A percentile compares a stretch with the other conserved stretches of the same genome.
Conservation (phyloP, 352 stramenopile genomes). For the Phytophthora citricola region DNA sequence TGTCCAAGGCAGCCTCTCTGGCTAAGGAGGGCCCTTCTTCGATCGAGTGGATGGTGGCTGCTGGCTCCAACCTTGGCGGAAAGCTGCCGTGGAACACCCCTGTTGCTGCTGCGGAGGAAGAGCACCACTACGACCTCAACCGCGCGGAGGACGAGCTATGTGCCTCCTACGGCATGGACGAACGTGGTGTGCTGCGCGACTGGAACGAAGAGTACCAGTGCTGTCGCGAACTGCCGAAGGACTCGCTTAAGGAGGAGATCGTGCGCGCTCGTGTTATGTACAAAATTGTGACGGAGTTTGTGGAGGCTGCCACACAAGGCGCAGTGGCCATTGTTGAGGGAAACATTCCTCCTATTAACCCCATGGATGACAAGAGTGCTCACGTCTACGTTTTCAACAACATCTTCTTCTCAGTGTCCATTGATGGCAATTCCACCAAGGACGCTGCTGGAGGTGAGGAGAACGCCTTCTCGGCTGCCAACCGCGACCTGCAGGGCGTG, state of each 20-base stretch:
- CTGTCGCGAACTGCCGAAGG: conserved; percentile 81
- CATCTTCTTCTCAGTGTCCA: conserved; percentile 96
- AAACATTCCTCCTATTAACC: conserved; percentile 96
- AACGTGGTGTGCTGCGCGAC: conserved; percentile 92
- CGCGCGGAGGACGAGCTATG: conserved; percentile 92
- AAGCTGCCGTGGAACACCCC: conserved; percentile 88
- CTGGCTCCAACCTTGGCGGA: conserved; percentile 72
- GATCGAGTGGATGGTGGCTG: conserved; percentile 89
- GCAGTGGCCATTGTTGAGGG: conserved; percentile 95
- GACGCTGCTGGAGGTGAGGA: conserved; percentile 74
- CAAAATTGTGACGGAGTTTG: conserved; percentile 96
- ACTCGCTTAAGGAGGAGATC: conserved; percentile 89
- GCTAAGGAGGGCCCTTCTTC: conserved; percentile 81
- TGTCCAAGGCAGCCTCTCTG: conserved; percentile 78
- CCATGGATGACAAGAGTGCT: conserved; percentile 92
- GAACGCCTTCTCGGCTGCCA: conserved; percentile 85
- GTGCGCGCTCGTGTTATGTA: conserved; percentile 94
- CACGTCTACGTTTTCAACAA: conserved; percentile 98
- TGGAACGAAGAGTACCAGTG: conserved; percentile 98
- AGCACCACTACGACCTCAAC: conserved; percentile 81
- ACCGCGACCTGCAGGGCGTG: conserved; percentile 91
- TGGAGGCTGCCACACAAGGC: conserved; percentile 89
- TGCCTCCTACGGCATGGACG: conserved; percentile 92
- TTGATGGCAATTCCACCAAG: conserved; percentile 80
- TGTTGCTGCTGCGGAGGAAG: conserved; percentile 29